Evolutionary conservation across 2,329 filamentous ascomycete species (phyloP), one percentile per base, ranked within the genome.

Genomic region (Albifimbria verrucaria): DNA sequence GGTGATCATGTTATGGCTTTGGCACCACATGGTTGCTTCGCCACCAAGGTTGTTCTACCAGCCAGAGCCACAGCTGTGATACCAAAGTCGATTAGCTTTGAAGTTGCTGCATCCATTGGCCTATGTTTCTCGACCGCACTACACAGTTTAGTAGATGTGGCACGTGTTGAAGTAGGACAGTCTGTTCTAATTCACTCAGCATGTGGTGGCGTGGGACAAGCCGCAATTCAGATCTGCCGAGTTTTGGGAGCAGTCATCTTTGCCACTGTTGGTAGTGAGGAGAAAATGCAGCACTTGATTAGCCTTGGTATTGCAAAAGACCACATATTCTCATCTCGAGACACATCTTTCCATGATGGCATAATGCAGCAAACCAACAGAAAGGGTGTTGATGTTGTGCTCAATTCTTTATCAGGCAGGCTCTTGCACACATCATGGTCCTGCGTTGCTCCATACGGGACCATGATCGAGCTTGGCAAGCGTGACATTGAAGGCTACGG

Each of bases 401-500:
- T 70, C 18, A 69, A 70, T 53, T 65, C 65, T 2, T 57, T 71
- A 0, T 57, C 66, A 1, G 67, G 64, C 10, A 64, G 68, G 48
- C 55, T 65, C 2, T 59, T 73, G 1, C 62, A 10, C 4, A n/a
- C 15, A 18, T 28, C 46, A 59, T 73, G 65, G 67, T 52, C 64
- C 20, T 72, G 68, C 50, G 57, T 75, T 7, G 68, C 71, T 3
- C 49, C 58, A 0, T 67, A 63, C 49, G 72, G 72, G 11, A 57
- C 62, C 17, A 51, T 68, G 7, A 55, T 65, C 21, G 65, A 66
- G 2, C 28, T 48, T 36, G 46, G 46, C 11, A 48, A 28, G 23
- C 11, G 22, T 7, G 46, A 48, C 18, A 48, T 48, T 26, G 5
- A 26, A 18, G 25, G 18, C 7, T 18, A 36, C n/a, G 20, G 12